Evolutionary conservation across 2,329 filamentous ascomycete genomes (phyloP), one percentile per base, ranked within the genome.

Genomic region (Sarocladium kiliense): DNA sequence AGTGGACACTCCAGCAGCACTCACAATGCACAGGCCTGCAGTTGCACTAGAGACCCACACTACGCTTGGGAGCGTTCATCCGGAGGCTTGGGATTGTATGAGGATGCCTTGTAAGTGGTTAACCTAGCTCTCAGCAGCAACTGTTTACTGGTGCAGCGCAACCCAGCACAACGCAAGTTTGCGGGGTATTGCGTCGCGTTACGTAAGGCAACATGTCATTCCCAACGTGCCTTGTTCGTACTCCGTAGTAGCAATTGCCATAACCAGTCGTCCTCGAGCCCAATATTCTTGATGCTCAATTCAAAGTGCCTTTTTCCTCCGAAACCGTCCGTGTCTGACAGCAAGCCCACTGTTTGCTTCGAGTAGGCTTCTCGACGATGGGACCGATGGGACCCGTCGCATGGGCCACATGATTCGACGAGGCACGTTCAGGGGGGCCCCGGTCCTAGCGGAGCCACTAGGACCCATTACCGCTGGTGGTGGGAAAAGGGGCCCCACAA

Each of bases 341-440:
- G 47, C 9, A 27, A 19, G 47, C 27, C 47, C 47, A 36, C 30
- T 34, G n/a, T 34, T 51, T 51, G 21, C 47, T 51, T 51, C 47
- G 21, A 26, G 34, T 11, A 10, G 30, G 30, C 47, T 51, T 51
- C 47, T 51, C 47, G 47, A 34, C 12, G 47, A 26, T 32, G 30
- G 7, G 12, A 23, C 26, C 30, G 3, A 4, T 16, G 19, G 27
- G 3, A 12, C 18, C 47, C 25, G n/a, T 23, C 21, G 44, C 44
- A 47, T n/a, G 10, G 36, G 47, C 47, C 27, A 51, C 27, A 51
- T 51, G 47, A 51, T 51, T 51, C 47, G 30, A 36, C 11, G 30
- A 36, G 27, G 36, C 26, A 10, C 14, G 7, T 6, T 32, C 26
- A 51, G 18, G 47, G 19, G 3, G n/a, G 5, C 47, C 47, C 19